Evolutionary conservation across 352 stramenopile species (phyloP).

Genomic region (Globisporangium takayamanum): DNA sequence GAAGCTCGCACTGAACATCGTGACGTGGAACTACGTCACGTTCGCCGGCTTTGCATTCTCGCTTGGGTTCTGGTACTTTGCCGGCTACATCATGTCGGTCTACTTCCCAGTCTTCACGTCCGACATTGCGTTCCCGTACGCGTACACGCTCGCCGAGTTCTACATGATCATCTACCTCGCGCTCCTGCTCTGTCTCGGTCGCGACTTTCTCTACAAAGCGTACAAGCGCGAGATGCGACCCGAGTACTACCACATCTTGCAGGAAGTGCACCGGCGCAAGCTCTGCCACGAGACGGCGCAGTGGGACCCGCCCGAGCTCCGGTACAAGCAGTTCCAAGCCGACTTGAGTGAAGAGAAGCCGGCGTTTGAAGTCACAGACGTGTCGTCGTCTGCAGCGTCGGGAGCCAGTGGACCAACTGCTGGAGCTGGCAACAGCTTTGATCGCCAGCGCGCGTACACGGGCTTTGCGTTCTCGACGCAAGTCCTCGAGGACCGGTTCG

Average conservation of each 20-base stretch:
- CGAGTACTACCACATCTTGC: conserved; percentile 86
- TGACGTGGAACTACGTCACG: conserved; percentile 72
- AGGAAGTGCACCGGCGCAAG: conserved; percentile 58
- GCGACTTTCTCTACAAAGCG: conserved; percentile 80
- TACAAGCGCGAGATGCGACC: conserved; percentile 80
- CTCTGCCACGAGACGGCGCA: conserved; percentile 34
- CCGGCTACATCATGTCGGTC: conserved; percentile 52
- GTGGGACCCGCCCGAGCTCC: conserved; percentile 57
- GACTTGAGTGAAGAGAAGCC: conserved; percentile 54
- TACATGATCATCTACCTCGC: conserved; percentile 72
- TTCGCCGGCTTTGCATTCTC: conserved; percentile 47
- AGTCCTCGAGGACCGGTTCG: conserved; percentile 66
- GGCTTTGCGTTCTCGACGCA: conserved; percentile 84
- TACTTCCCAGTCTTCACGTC: conserved; percentile 47
- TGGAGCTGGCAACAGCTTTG: not conserved
- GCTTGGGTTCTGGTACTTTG: conserved; percentile 73
- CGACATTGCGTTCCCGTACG: conserved; percentile 74
- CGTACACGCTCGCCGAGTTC: conserved; percentile 65
- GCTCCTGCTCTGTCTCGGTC: conserved; percentile 62
- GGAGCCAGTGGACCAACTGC: not conserved
- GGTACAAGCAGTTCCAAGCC: conserved; percentile 66
- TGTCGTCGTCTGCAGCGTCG: conserved; percentile 11
- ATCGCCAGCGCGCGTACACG: conserved; percentile 58
- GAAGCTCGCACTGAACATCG: conserved; percentile 81
- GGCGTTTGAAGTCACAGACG: conserved; percentile 49